These are phyloP conservation scores for Spinellus fusiger DNA, from an alignment of 192 early-diverging fungal species.

Conservation along the genomic window DNA sequence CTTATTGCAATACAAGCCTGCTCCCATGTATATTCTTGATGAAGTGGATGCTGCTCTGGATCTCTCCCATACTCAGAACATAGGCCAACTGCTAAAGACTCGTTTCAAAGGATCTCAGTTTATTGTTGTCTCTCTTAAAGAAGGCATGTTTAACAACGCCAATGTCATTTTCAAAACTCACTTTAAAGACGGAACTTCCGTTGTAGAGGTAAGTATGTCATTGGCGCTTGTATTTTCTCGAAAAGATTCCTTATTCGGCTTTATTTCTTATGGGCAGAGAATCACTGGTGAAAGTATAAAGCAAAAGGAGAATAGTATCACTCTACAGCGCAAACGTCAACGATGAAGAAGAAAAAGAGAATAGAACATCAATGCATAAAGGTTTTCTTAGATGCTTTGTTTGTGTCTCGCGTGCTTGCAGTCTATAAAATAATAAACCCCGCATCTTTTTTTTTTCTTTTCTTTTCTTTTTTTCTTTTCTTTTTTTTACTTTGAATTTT, in stretches of 20 bases:
- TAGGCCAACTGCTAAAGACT: constrained; percentile 86
- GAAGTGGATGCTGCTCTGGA: constrained; percentile 99
- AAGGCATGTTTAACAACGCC: constrained; percentile 99
- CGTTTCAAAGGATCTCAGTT: constrained; percentile 97
- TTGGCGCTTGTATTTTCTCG: background rate
- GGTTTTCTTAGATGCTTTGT: too few species aligned
- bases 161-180: constrained; percentile 92
- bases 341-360: background rate
- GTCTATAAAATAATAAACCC: too few species aligned
- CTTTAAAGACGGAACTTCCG: constrained; percentile 92
- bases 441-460: background rate
- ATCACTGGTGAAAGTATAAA: background rate
- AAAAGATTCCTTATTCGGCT: background rate
- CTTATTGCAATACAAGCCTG: constrained; percentile 96
- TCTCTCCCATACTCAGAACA: constrained; percentile 97
- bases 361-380: too few species aligned
- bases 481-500: background rate
- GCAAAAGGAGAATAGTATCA: background rate
- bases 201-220: constrained; percentile 60
- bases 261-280: background rate
- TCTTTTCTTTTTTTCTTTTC: background rate
- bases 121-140: constrained; percentile 97
- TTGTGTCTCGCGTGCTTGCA: too few species aligned
- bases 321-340: background rate
- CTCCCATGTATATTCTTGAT: constrained; percentile 99